Percentiles rank a stretch among this genome's conserved stretches.
Evolutionary conservation across 331 rosid species (phyloP).

Genomic region (Acacia concinna): DNA sequence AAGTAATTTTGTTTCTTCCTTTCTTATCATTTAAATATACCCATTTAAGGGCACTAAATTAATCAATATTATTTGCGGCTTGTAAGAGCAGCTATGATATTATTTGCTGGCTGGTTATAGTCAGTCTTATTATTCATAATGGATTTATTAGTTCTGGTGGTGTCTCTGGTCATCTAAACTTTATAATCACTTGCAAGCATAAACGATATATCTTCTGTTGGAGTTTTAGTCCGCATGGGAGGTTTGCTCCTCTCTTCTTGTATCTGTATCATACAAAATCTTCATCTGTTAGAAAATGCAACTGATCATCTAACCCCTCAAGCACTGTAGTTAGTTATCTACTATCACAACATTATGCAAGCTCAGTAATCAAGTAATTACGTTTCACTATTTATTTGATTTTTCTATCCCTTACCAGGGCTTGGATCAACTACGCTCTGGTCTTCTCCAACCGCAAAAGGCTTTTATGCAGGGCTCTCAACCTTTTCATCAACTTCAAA

Average conservation of each 20-base stretch:
- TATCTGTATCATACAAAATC: constrained; percentile 12
- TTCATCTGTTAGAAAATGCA: constrained; percentile 17
- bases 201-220: background rate
- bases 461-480: constrained; percentile 85
- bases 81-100: too few relatives aligned
- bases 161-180: constrained; percentile 9
- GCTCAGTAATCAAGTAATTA: constrained; percentile 5
- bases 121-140: background rate
- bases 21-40: background rate
- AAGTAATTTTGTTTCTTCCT: constrained; percentile 36
- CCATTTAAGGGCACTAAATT: too few relatives aligned
- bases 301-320: constrained; percentile 3
- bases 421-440: constrained; percentile 84
- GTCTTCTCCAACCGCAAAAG: constrained; percentile 89
- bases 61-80: too few relatives aligned
- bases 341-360: background rate
- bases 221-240: constrained; percentile 1
- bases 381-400: constrained; percentile 14
- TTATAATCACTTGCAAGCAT: constrained; percentile 14
- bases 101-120: too few relatives aligned
- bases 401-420: constrained; percentile 55
- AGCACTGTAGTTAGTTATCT: background rate
- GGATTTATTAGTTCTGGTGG: background rate
- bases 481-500: constrained; percentile 91
- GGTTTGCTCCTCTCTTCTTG: background rate